Evolutionary conservation across 805 yeast species (phyloP), one percentile per base, ranked within the genome.

Genomic region (Candida endomychidarum): DNA sequence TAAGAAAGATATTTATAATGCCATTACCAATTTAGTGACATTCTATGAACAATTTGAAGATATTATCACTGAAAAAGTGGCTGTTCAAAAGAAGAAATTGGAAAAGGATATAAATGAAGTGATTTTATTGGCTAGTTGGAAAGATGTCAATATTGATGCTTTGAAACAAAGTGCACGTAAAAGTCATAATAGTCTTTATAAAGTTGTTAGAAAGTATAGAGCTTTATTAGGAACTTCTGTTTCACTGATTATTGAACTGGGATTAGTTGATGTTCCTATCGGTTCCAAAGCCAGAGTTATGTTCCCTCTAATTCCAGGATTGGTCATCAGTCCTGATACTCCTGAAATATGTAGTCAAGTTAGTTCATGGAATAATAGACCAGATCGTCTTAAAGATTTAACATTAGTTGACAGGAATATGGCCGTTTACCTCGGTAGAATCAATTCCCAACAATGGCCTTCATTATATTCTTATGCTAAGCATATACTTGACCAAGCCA

Each of bases 61-160:
- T 0, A 50, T 57, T 1, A 65, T 91, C n/a, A 56, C 58, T 2
- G 75, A 72, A 0, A 58, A 64, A 8, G 54, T 89, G 8, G 52
- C 50, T 0, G 54, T 55, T 1, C 72, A 73, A 1, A 80, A 73
- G 57, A 78, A 74, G 51, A 59, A 63, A 2, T 64, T 91, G 24
- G 87, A 82, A 43, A 91, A 90, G 55, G 88, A 88, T 36, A 77
- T 93, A 8, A 73, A 80, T 24, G 99, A 93, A 42, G 82, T 89
- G 3, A 88, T 93, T 30, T 64, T 87, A 32, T 70, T 93, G 11
- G 97, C 99, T 1, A 86, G 96, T 53, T 95, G 98, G 98, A 89
- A 90, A 51, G 99, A 93, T 64, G 90, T 89, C 9, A 95, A 93
- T 54, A 78, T 89, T 31, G 95, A 86, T 55, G 96, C 99, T 0